Base-by-base conservation (phyloP, 148 eudicot genomes). In the Rhododendron vialii region DNA sequence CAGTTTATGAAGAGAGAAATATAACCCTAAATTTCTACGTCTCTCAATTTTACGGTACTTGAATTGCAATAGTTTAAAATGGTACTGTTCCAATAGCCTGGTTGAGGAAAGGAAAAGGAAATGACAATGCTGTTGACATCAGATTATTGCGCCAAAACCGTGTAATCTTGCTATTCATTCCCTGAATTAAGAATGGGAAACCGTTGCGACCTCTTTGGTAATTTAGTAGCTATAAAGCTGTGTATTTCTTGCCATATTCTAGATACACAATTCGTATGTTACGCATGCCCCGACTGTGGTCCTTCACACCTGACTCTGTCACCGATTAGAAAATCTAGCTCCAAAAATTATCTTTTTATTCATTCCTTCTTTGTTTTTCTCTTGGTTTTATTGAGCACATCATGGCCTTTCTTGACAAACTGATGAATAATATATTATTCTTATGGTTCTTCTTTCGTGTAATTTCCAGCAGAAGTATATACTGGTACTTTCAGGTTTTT, bases 361-460 rank as follows among this genome's bases (percentile, higher is more conserved):
- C 43, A 15, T 75, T 75, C 18, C 79, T 18, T 75, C 79, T 15
- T 35, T 38, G 48, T 38, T 15, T 17, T 35, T 75, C 24, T 78
- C 6, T n/a, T 80, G 41, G 20, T 57, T 3, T 61, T 59, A 0
- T 33, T 43, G 67, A 82, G 43, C 73, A 26, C 11, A 13, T 43
- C 51, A 65, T 48, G 17, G 11, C 8, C 71, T 17, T 67, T 53
- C 55, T 43, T 4, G 22, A 24, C 69, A 6, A 71, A 24, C 33
- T 67, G 77, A n/a, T 26, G 15, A 7, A 28, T 41, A 28, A 4
- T 30, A 30, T 30, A 30, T 0, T 13, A 17, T 24, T 75, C 33
- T 86, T 50, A 86, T 55, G 89, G 89, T 81, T 45, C 36, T 65
- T 85, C 84, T 76, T 84, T 81, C 20, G 36, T n/a, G 33, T 74